Evolutionary conservation across 331 rosid genomes (phyloP).

Genomic region (Quercus phellos): DNA sequence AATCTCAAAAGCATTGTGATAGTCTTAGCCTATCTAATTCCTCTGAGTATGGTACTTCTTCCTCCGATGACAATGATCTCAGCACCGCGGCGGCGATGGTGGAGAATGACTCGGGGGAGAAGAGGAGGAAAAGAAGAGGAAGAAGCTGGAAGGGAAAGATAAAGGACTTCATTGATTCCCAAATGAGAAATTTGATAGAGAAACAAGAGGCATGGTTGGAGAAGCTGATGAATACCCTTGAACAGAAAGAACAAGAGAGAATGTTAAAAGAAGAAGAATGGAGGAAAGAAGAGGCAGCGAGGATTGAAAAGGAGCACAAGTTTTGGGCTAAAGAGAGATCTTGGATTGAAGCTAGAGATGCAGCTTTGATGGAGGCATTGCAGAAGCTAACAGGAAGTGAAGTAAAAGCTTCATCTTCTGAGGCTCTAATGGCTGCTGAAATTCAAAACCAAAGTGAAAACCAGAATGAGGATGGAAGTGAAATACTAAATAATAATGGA

Average conservation of each 20-base stretch:
- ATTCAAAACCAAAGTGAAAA: slow-evolving; percentile 23
- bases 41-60: slow-evolving; percentile 62
- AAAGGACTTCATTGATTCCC: slow-evolving; percentile 69
- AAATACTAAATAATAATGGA: slow-evolving; percentile 31
- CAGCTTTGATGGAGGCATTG: slow-evolving; percentile 72
- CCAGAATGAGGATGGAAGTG: slow-evolving; percentile 49
- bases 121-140: slow-evolving; percentile 36
- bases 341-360: slow-evolving; percentile 83
- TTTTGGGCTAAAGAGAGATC: slow-evolving; percentile 92
- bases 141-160: slow-evolving; percentile 66
- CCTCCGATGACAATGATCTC: slow-evolving; percentile 54
- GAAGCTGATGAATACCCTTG: slow-evolving; percentile 56
- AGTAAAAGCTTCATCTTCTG: slow-evolving; percentile 23
- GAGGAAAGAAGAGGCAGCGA: slow-evolving; percentile 54
- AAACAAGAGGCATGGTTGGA: slow-evolving; percentile 91
- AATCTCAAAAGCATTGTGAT: slow-evolving; percentile 29
- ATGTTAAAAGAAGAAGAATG: slow-evolving; percentile 76
- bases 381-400: slow-evolving; percentile 54
- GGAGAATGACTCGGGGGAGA: slow-evolving; percentile 40
- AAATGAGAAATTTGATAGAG: slow-evolving; percentile 81
- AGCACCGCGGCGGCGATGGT: slow-evolving; percentile 18
- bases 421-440: slow-evolving; percentile 20
- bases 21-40: slow-evolving; percentile 73
- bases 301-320: slow-evolving; percentile 65
- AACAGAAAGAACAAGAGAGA: slow-evolving; percentile 80